Conservation (phyloP, 768 basidiomycete genomes). For the Austroboletus eburneus region DNA sequence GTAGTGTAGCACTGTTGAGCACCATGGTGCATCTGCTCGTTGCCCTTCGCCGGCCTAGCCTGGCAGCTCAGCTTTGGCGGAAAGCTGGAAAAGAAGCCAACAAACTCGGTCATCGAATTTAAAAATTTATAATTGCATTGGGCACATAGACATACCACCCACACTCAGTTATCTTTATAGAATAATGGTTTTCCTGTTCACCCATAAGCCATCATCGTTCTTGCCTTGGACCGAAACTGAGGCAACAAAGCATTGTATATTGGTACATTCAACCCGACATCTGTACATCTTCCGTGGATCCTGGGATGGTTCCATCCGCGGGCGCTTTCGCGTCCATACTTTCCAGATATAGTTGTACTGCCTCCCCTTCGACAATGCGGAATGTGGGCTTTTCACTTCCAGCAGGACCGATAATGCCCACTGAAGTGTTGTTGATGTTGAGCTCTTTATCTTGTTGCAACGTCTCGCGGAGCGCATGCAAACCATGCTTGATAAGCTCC, state of each 20-base stretch:
- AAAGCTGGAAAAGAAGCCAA: constrained; percentile 26
- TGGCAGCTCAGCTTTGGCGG: constrained; percentile 61
- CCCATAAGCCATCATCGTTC: too few relatives aligned
- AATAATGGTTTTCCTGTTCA: constrained; percentile 1
- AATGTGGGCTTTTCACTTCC: constrained; percentile 66
- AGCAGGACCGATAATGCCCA: constrained; percentile 83
- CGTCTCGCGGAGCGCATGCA: constrained; percentile 93
- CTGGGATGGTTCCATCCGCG: constrained; percentile 36
- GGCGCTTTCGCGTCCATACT: constrained; percentile 73
- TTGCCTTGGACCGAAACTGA: constrained; percentile 4
- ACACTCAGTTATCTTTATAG: constrained; percentile 22
- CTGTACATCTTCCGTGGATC: constrained; percentile 67
- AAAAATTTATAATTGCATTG: constrained; percentile 8
- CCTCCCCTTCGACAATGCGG: constrained; percentile 84
- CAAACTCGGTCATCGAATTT: constrained; percentile 6
- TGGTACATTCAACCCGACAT: constrained; percentile 60
- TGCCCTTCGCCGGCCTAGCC: constrained; percentile 64
- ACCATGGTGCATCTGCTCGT: constrained; percentile 75
- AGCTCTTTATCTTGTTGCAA: constrained; percentile 98
- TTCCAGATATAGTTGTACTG: constrained; percentile 67
- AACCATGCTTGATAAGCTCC: constrained; percentile 86
- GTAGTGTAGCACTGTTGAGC: constrained; percentile 84
- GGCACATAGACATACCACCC: constrained; percentile 13
- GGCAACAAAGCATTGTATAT: constrained; percentile 15
- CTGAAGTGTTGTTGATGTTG: constrained; percentile 87